Base-by-base conservation (phyloP, 768 basidiomycete species). In the Rhodotorula graminis region DNA sequence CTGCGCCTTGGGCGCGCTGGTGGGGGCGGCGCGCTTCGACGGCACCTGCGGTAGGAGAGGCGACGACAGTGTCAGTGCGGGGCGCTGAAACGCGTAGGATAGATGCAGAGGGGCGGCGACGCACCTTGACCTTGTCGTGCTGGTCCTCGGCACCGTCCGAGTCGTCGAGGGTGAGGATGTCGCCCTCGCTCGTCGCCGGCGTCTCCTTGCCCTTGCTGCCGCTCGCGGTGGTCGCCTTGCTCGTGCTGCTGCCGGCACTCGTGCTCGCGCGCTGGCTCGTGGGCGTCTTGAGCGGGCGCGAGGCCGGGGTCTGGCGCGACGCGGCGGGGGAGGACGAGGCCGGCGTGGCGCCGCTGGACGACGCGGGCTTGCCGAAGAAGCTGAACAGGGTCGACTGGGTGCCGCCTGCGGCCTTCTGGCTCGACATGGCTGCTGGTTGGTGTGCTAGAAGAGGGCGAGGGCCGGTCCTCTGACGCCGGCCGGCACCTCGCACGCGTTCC, bases 301-400 rank as follows among this genome's bases (percentile, higher is more conserved):
- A 66, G n/a, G 65, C 29, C 47, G 65, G 52, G 37, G 46, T 57
- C 16, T 53, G 33, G 56, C 44, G 44, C 18, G 61, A 25, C 25
- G 61, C 62, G n/a, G 55, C 18, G 58, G 58, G 42, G 14, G 61
- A 53, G 50, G 50, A 52, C 23, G 50, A 52, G 25, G 50, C 23
- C 23, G 50, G 50, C 6, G 23, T 23, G 25, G 50, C 50, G 25
- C 23, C 50, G 50, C 8, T 12, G 25, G 58, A 16, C 12, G 58
- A 25, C 42, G 64, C 14, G 25, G 61, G 63, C 29, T 73, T 73
- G 52, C 27, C 8, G 55, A 69, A 73, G 67, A 73, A 73, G 49
- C 42, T 31, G 40, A 69, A 19, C 15, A 73, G 66, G 4, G 72
- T 59, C 9, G 27, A 15, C 47, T 73, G 72, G 23, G 61, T 33